phyloP scores from a whole-genome alignment of 2,329 filamentous ascomycete species.

The Fusarium sp. region DNA sequence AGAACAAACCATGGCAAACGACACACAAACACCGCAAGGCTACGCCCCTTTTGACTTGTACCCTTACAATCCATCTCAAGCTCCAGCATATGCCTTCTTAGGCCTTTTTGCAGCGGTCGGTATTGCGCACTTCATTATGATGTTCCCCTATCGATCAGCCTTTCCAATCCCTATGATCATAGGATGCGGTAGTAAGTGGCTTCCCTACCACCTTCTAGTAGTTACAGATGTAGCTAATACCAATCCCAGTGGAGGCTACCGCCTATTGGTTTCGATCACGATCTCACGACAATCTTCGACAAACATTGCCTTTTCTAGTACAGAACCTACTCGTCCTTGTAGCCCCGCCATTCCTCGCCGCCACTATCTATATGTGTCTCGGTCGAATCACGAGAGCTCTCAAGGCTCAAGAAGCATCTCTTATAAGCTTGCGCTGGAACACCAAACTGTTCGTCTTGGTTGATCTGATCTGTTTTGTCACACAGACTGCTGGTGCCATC shows the following conservation, averaged over 20 bases:
- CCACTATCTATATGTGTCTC: not conserved
- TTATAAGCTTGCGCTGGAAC: not conserved
- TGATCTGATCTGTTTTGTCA: not conserved
- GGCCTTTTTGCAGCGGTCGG: not conserved
- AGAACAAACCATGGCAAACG: not conserved
- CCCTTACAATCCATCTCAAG: not conserved
- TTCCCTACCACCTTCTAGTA: not conserved
- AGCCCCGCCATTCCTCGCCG: not conserved
- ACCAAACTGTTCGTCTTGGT: not conserved
- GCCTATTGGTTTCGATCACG: not conserved
- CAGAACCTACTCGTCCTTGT: not conserved
- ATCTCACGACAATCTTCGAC: not conserved
- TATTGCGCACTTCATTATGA: not conserved
- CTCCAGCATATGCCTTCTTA: not conserved
- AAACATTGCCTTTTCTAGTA: not conserved
- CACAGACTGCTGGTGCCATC: not conserved
- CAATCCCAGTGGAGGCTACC: not conserved
- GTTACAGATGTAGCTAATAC: not conserved
- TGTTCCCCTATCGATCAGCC: not conserved
- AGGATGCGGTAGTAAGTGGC: not conserved
- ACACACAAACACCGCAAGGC: not conserved
- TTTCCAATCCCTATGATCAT: not conserved
- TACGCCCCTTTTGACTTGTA: not conserved
- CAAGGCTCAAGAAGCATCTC: not conserved
- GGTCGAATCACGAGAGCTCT: not conserved